phyloP scores from a whole-genome alignment of 257 asterid genomes.

The Ocimum tenuiflorum region DNA sequence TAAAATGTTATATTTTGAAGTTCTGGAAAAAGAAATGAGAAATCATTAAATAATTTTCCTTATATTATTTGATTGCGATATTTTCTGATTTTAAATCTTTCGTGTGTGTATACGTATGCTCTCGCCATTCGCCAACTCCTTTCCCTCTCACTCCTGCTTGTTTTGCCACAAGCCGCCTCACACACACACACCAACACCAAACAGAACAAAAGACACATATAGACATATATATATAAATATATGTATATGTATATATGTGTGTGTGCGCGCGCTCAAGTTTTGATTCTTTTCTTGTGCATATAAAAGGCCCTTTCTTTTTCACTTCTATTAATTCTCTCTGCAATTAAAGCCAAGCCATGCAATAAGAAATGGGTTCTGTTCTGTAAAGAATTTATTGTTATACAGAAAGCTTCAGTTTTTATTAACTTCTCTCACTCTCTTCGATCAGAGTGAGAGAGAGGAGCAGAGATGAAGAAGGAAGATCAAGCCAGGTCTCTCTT shows the following conservation, averaged over 20 bases:
- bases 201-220: background rate
- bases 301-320: constrained; percentile 17
- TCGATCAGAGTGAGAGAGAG: background rate
- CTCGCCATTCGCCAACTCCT: too few relatives aligned
- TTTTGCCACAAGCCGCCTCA: background rate
- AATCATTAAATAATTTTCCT: too few relatives aligned
- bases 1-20: too few relatives aligned
- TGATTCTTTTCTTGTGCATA: constrained; percentile 33
- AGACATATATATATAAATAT: background rate
- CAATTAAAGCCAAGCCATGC: constrained; percentile 27
- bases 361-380: constrained; percentile 8
- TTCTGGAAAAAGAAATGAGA: too few relatives aligned
- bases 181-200: background rate
- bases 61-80: too few relatives aligned
- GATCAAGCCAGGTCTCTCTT: constrained; percentile 72
- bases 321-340: background rate
- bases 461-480: constrained; percentile 55
- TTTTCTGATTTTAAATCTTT: too few relatives aligned
- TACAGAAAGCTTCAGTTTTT: background rate
- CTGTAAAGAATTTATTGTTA: background rate
- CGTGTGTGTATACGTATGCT: too few relatives aligned
- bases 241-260: background rate
- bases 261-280: background rate
- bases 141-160: too few relatives aligned
- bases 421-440: background rate